phyloP scores from a whole-genome alignment of 2,329 filamentous ascomycete genomes.

The Penicillium sp. region DNA sequence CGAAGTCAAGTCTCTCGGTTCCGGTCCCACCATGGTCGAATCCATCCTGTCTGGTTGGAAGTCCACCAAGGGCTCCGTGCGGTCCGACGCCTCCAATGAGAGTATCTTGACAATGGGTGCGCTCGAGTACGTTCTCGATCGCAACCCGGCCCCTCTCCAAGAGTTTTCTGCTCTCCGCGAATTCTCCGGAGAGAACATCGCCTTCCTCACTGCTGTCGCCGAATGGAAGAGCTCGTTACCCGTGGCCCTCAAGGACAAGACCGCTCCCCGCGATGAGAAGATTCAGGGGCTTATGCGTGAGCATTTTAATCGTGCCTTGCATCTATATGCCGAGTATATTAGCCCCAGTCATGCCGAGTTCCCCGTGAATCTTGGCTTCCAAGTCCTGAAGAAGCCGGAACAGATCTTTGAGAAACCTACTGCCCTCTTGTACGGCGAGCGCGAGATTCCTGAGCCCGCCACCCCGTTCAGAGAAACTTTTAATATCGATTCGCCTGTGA shows the following conservation, averaged over 20 bases:
- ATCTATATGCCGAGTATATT: slow-evolving; percentile 64
- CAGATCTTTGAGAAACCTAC: slow-evolving; percentile 58
- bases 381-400: slow-evolving; percentile 56
- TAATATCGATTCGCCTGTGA: neutral
- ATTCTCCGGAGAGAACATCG: slow-evolving; percentile 71
- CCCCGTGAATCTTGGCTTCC: slow-evolving; percentile 64
- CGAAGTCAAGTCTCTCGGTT: slow-evolving; percentile 29
- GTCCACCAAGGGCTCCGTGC: slow-evolving; percentile 39
- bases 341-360: slow-evolving; percentile 63
- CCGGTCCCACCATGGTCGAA: slow-evolving; percentile 29
- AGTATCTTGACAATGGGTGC: slow-evolving; percentile 61
- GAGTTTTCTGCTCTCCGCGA: slow-evolving; percentile 65
- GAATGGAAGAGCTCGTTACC: slow-evolving; percentile 52
- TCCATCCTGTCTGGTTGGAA: slow-evolving; percentile 29
- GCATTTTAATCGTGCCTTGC: slow-evolving; percentile 59
- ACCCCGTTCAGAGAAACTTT: slow-evolving; percentile 28
- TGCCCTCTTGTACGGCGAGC: slow-evolving; percentile 40
- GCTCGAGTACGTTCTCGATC: slow-evolving; percentile 60
- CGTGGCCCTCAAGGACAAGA: slow-evolving; percentile 20
- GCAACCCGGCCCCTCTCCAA: slow-evolving; percentile 45
- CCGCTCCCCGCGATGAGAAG: slow-evolving; percentile 20
- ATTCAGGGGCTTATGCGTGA: slow-evolving; percentile 43
- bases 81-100: slow-evolving; percentile 39
- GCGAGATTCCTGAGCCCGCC: slow-evolving; percentile 43
- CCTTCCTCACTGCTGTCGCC: slow-evolving; percentile 61